These are phyloP conservation scores for Euphorbia celastroides DNA, from an alignment of 441 rosid species.

Conservation along the genomic window DNA sequence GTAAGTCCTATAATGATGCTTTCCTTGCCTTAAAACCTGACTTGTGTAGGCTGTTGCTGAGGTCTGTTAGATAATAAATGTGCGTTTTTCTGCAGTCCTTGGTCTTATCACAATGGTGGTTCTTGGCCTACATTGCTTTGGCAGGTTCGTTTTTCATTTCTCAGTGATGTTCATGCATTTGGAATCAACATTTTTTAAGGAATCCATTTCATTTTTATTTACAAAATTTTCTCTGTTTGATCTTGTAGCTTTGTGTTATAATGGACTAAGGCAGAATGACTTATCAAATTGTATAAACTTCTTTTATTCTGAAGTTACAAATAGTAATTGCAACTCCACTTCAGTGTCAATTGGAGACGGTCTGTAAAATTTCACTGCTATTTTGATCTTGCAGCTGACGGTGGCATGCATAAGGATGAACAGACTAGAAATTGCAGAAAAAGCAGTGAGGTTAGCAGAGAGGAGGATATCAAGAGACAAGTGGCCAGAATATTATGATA, in stretches of 20 bases:
- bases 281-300: no score
- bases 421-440: conserved; percentile 37
- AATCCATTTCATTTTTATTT: no score
- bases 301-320: no score
- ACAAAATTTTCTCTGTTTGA: no score
- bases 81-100: conserved; percentile 23
- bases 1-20: conserved; percentile 24
- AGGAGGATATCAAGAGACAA: conserved; percentile 33
- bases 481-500: conserved; percentile 54
- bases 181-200: no score
- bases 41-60: neutral
- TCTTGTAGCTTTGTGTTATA: no score
- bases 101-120: conserved; percentile 27
- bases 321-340: no score
- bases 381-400: conserved; percentile 27
- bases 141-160: conserved; percentile 16
- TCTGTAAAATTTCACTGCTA: no score
- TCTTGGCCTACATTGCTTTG: conserved; percentile 27
- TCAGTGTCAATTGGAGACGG: no score
- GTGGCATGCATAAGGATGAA: conserved; percentile 44
- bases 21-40: no score
- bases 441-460: conserved; percentile 37
- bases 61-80: neutral
- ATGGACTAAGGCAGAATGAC: no score
- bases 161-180: neutral